phyloP scores from a whole-genome alignment of 768 basidiomycete genomes.

The Lactifluus hygrophoroides region DNA sequence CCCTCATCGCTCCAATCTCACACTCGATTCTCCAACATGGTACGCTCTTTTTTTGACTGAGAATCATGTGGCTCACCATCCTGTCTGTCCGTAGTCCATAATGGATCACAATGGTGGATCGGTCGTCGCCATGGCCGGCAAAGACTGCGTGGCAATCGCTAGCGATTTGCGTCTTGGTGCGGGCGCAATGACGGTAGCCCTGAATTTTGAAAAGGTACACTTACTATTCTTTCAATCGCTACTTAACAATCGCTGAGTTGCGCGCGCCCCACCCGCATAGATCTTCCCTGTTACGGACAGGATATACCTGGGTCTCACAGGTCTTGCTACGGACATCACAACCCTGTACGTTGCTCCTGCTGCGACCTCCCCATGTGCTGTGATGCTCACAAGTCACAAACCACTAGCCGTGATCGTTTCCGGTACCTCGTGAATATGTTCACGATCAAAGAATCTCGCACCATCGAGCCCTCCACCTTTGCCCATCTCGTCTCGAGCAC shows the following conservation, averaged over 20 bases:
- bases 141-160: slow-evolving; percentile 98
- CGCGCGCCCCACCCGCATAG: slow-evolving; percentile 36
- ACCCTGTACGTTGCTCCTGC: slow-evolving; percentile 56
- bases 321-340: slow-evolving; percentile 86
- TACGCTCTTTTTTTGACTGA: not conserved
- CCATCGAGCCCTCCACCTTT: slow-evolving; percentile 94
- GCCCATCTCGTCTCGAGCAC: slow-evolving; percentile 93
- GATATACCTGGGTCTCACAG: slow-evolving; percentile 85
- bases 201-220: slow-evolving; percentile 89
- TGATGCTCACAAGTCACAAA: not conserved
- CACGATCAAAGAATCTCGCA: slow-evolving; percentile 96
- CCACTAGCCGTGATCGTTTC: slow-evolving; percentile 71
- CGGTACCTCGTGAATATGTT: slow-evolving; percentile 98
- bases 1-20: not conserved
- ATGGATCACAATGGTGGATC: slow-evolving; percentile 97
- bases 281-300: slow-evolving; percentile 92
- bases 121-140: slow-evolving; percentile 98
- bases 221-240: not conserved
- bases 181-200: slow-evolving; percentile 76
- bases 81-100: slow-evolving; percentile 51
- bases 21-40: slow-evolving; percentile 13
- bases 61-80: not conserved
- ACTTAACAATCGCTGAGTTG: not conserved
- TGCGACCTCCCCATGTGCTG: too few relatives aligned
- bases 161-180: slow-evolving; percentile 89